phyloP scores from a whole-genome alignment of 805 yeast species.

The Metschnikowia noctiluminum region DNA sequence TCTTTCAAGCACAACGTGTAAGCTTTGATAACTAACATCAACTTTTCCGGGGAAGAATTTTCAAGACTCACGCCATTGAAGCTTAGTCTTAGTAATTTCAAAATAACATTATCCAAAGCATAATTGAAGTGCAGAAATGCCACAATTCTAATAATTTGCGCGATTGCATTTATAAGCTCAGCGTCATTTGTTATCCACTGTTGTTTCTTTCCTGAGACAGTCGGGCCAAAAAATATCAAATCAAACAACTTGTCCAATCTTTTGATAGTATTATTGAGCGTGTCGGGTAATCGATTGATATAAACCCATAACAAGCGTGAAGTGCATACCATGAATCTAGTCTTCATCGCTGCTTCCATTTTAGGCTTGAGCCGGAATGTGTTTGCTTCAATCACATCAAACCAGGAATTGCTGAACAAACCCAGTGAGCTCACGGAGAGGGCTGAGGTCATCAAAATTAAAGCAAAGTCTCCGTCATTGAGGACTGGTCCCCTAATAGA shows the following conservation, averaged over 20 bases:
- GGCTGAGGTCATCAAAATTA: constrained; percentile 62
- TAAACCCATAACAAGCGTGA: constrained; percentile 88
- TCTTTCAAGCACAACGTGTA: constrained; percentile 72
- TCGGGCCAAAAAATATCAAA: constrained; percentile 47
- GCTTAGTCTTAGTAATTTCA: constrained; percentile 62
- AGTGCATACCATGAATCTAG: constrained; percentile 58
- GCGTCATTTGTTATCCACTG: constrained; percentile 74
- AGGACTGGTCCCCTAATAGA: not conserved
- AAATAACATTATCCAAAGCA: constrained; percentile 70
- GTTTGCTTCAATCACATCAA: constrained; percentile 59
- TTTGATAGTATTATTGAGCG: constrained; percentile 81
- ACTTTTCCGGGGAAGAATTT: constrained; percentile 61
- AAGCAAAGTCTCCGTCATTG: constrained; percentile 65
- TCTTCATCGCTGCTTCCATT: constrained; percentile 44
- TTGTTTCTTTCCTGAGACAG: constrained; percentile 49
- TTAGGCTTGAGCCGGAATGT: constrained; percentile 65
- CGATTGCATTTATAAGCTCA: constrained; percentile 58
- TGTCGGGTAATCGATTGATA: constrained; percentile 79
- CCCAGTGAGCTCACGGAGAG: constrained; percentile 80
- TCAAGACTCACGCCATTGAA: constrained; percentile 62
- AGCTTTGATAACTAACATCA: constrained; percentile 65
- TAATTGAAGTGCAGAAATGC: constrained; percentile 79
- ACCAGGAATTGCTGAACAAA: constrained; percentile 72
- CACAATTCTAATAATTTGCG: constrained; percentile 70
- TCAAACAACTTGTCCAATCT: constrained; percentile 65